Base-by-base conservation (phyloP, 2,329 filamentous ascomycete species). In the Xylariomycetidae sp. region DNA sequence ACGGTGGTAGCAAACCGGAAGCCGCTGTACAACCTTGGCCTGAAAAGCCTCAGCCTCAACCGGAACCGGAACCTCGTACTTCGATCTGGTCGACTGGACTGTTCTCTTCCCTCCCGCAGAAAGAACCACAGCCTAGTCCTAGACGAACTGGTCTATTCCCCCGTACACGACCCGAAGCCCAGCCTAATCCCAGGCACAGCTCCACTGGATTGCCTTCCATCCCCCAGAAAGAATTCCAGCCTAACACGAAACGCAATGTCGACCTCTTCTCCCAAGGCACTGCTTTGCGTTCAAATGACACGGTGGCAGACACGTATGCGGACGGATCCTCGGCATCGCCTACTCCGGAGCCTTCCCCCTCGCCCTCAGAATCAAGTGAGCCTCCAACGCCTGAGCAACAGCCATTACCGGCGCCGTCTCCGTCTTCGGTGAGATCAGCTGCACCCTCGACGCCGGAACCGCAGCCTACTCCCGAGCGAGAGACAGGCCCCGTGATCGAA, bases 251-350 rank as follows among this genome's bases (percentile, higher is more conserved):
- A 31, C 51, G 51, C 6, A 53, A 53, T 7, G 45, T 42, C 16
- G 55, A 58, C 31, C 34, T 63, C 6, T 63, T 60, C 43, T 65
- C 65, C 3, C 58, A 64, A 18, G 51, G 26, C 13, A 27, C 41
- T 18, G 37, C 41, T 25, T 37, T 49, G 15, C 43, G 26, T 19
- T 49, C 50, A 15, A 44, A 42, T 10, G 43, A 49, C 33, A 46
- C 49, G 4, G 42, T 49, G 4, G 33, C 48, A 10, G 52, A 57
- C 38, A 51, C 50, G 7, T 49, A 52, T 19, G 51, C 44, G 25
- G 40, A 34, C 15, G 39, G 37, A 12, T 30, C 31, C 9, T 41
- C 42, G 9, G 32, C 29, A 19, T 43, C 46, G 9, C 42, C 37
- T 32, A 29, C 38, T n/a, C 38, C 32, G 22, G n/a, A 31, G 14